These are phyloP conservation scores for Houttuynia cordata DNA, from an alignment of 164 flowering plant genomes.

Conservation along the genomic window DNA sequence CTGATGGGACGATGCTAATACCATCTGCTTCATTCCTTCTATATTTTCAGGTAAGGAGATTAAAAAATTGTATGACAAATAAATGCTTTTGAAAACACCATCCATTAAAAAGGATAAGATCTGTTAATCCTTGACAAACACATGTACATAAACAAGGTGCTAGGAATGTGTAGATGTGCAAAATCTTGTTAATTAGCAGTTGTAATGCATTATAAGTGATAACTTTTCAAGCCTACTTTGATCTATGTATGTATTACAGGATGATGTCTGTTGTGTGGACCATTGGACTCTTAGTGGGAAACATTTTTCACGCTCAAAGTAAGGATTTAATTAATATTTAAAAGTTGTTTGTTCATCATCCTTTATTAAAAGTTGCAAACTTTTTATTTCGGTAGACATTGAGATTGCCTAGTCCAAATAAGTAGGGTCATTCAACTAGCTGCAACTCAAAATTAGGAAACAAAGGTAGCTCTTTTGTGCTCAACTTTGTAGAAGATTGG, in stretches of 20 bases:
- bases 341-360: background rate
- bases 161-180: conserved; percentile 6
- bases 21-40: conserved; percentile 14
- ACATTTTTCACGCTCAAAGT: conserved; percentile 2
- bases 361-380: no score
- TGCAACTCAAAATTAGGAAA: no score
- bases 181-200: no score
- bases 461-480: no score
- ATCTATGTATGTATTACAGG: conserved; percentile 12
- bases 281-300: conserved; percentile 19
- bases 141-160: conserved; percentile 12
- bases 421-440: no score
- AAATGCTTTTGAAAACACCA: no score
- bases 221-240: background rate
- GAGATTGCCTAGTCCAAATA: no score
- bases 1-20: conserved; percentile 11
- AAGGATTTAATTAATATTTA: no score
- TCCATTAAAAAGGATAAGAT: no score
- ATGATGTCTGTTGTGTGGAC: conserved; percentile 12
- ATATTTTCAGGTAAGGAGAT: conserved; percentile 20
- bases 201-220: no score
- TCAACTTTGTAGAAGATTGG: no score
- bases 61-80: background rate
- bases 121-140: conserved; percentile 1
- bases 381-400: no score